phyloP scores from a whole-genome alignment of 495 filamentous ascomycete genomes.

The Pyrenula massariospora region DNA sequence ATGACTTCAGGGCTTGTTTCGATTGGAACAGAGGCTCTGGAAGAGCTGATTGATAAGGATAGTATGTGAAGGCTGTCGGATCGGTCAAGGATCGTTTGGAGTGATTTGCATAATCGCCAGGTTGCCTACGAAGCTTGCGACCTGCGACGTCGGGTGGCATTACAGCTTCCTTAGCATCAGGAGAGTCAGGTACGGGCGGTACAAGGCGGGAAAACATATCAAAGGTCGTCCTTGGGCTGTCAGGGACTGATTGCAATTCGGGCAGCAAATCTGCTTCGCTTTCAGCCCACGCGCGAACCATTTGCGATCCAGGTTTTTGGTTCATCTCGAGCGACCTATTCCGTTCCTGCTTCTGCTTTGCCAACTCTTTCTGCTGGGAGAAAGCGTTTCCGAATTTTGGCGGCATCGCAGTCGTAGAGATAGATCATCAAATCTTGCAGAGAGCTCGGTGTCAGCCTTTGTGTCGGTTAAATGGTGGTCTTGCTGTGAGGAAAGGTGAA shows the following conservation, averaged over 20 bases:
- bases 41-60: background rate
- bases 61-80: background rate
- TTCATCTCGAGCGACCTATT: background rate
- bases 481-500: no score
- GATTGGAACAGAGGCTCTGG: background rate
- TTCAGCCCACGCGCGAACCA: background rate
- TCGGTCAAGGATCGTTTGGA: background rate
- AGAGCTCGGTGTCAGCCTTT: no score
- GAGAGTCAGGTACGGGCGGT: no score
- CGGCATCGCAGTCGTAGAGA: no score
- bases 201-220: background rate
- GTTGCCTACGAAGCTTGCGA: background rate
- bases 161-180: background rate
- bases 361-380: background rate
- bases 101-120: background rate
- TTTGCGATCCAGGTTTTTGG: background rate
- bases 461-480: no score
- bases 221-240: background rate
- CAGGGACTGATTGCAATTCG: background rate
- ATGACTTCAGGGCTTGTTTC: background rate
- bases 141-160: no score
- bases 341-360: background rate
- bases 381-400: background rate
- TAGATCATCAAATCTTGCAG: no score
- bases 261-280: background rate